phyloP scores from a whole-genome alignment of 768 basidiomycete genomes.

The Trametes gibbosa region DNA sequence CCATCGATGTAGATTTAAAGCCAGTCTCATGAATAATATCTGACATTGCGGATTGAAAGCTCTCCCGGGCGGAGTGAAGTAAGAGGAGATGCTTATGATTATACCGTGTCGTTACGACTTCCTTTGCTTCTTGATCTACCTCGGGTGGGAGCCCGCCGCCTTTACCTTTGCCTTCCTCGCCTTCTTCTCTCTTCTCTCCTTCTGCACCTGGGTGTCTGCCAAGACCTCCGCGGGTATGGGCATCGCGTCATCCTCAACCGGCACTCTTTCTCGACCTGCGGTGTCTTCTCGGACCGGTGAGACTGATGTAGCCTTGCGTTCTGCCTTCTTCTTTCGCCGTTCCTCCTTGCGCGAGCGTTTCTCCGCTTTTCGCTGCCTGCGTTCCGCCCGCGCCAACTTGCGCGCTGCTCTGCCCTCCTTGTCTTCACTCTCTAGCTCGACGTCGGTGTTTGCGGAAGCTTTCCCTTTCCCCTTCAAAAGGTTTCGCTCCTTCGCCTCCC shows the following conservation, averaged over 20 bases:
- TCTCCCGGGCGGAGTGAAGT: background rate
- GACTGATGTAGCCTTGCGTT: background rate
- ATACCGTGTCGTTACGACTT: conserved; percentile 6
- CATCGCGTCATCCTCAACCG: background rate
- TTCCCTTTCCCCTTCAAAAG: background rate
- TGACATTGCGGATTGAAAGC: background rate
- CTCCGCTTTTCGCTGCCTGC: conserved; percentile 25
- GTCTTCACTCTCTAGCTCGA: background rate
- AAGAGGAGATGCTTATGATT: too few relatives aligned
- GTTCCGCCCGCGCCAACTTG: conserved; percentile 20
- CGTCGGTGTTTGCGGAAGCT: background rate
- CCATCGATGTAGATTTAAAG: conserved; percentile 7
- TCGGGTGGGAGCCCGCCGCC: background rate
- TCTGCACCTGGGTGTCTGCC: background rate
- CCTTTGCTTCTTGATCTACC: conserved; percentile 3
- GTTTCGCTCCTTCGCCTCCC: conserved; percentile 9
- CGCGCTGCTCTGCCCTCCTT: background rate
- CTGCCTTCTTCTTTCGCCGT: conserved; percentile 16
- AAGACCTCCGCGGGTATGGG: background rate
- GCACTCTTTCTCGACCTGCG: background rate
- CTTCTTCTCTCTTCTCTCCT: background rate
- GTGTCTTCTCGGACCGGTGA: background rate
- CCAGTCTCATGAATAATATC: background rate
- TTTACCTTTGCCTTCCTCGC: background rate
- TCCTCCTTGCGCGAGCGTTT: conserved; percentile 27